Percentiles rank a stretch among this genome's conserved stretches.
These are phyloP conservation scores for Gossypium trilobum DNA, from an alignment of 441 rosid species.

Conservation along the genomic window DNA sequence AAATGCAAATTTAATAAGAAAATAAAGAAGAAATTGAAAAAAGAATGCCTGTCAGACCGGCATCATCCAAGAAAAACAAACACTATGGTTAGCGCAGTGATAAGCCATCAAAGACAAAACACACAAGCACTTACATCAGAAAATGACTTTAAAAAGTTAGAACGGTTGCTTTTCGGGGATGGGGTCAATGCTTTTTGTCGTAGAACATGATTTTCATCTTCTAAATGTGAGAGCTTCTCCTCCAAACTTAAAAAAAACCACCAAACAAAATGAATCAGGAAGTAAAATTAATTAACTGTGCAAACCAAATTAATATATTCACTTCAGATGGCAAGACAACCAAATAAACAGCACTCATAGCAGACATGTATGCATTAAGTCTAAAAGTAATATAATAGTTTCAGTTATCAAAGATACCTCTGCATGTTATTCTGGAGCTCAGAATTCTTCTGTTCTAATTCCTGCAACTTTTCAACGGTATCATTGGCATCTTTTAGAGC, in stretches of 20 bases:
- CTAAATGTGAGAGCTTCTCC: conserved; percentile 62
- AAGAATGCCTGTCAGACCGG: background rate
- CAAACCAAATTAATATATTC: background rate
- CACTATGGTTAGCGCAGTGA: background rate
- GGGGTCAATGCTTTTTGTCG: conserved; percentile 62
- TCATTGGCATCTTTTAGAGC: conserved; percentile 47
- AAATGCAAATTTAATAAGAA: background rate
- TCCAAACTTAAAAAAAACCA: conserved; percentile 44
- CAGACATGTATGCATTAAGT: background rate
- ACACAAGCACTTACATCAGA: conserved; percentile 53
- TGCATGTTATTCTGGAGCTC: conserved; percentile 59
- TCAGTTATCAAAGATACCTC: conserved; percentile 34
- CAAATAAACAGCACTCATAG: background rate
- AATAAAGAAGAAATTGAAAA: background rate
- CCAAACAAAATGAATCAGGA: conserved; percentile 10
- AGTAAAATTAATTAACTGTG: background rate
- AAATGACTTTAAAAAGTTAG: conserved; percentile 39
- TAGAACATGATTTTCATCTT: conserved; percentile 82
- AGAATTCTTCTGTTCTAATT: conserved; percentile 60
- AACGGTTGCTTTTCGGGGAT: conserved; percentile 46
- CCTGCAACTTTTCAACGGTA: conserved; percentile 47
- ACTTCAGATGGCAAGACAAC: background rate
- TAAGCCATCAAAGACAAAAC: background rate
- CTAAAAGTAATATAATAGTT: background rate
- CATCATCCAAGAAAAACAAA: background rate